Percentiles rank a stretch among this genome's conserved stretches.
Evolutionary conservation across 2,329 filamentous ascomycete species (phyloP).

Genomic region (Epichloe hybrida): DNA sequence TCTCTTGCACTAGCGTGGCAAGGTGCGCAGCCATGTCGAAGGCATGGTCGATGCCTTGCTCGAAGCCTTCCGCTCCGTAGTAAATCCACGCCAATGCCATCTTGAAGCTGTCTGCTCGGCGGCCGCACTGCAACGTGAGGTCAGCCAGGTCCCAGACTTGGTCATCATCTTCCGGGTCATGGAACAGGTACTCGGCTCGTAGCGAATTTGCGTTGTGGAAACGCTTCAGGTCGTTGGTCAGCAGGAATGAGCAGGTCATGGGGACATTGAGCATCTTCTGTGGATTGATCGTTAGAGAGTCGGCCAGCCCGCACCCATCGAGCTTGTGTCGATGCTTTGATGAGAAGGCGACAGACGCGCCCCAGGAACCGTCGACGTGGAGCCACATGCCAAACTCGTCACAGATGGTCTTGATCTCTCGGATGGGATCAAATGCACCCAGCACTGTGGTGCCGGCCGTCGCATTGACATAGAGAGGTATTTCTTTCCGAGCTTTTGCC

Average conservation of each 20-base stretch:
- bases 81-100: slow-evolving; percentile 81
- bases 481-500: slow-evolving; percentile 55
- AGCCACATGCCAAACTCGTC: slow-evolving; percentile 66
- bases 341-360: slow-evolving; percentile 69
- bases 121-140: slow-evolving; percentile 81
- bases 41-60: slow-evolving; percentile 52
- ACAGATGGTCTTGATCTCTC: slow-evolving; percentile 55
- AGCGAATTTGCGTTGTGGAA: slow-evolving; percentile 79
- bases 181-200: slow-evolving; percentile 74
- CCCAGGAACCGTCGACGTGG: slow-evolving; percentile 87
- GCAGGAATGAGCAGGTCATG: slow-evolving; percentile 77
- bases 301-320: slow-evolving; percentile 54
- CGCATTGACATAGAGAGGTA: slow-evolving; percentile 86
- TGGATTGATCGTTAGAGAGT: slow-evolving; percentile 77
- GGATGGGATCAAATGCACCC: slow-evolving; percentile 74
- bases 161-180: slow-evolving; percentile 33
- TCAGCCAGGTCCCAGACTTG: slow-evolving; percentile 84
- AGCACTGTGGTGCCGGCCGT: slow-evolving; percentile 89
- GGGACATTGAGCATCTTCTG: slow-evolving; percentile 96
- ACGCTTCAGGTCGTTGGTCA: slow-evolving; percentile 58
- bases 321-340: slow-evolving; percentile 49
- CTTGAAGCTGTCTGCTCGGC: slow-evolving; percentile 73
- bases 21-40: slow-evolving; percentile 60
- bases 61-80: slow-evolving; percentile 65
- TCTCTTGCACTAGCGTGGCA: slow-evolving; percentile 38